Conservation (phyloP, 1,284 basidiomycete genomes). For the Meripilus lineatus region DNA sequence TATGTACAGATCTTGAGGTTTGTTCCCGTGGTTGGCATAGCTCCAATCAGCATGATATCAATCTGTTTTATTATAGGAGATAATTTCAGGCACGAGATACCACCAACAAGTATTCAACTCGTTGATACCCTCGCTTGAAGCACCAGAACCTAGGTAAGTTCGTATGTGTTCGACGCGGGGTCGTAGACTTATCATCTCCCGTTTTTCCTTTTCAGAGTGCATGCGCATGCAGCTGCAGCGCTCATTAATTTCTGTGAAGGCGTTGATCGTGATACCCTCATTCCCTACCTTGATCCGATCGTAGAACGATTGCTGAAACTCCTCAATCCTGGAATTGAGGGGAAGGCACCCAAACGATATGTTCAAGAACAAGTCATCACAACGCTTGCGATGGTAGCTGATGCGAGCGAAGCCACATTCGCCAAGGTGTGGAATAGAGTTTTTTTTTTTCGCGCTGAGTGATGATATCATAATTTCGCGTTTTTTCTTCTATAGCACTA, state of each 20-base stretch:
- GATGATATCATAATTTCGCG: not conserved
- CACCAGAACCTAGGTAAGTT: conserved; percentile 65
- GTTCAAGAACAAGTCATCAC: conserved; percentile 84
- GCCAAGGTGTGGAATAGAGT: conserved; percentile 54
- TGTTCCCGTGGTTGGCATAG: not conserved
- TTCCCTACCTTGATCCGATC: conserved; percentile 74
- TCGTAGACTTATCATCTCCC: not conserved
- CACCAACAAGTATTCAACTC: conserved; percentile 65
- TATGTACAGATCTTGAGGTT: conserved; percentile 81
- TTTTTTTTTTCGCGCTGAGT: no score
- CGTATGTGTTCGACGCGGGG: not conserved
- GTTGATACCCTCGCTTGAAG: conserved; percentile 69
- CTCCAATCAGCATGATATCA: not conserved
- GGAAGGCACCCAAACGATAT: conserved; percentile 43
- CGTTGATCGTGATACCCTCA: conserved; percentile 63
- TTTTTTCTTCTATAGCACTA: conserved; percentile 53
- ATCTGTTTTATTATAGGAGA: conserved; percentile 40
- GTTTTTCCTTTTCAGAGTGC: conserved; percentile 47
- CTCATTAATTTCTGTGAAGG: conserved; percentile 89
- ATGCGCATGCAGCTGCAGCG: conserved; percentile 78
- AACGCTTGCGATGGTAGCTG: conserved; percentile 80
- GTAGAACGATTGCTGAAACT: conserved; percentile 67
- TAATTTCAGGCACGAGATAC: conserved; percentile 70
- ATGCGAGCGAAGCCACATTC: conserved; percentile 72
- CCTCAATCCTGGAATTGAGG: conserved; percentile 43